These are phyloP conservation scores for Coniosporium tulheliwenetii DNA, from an alignment of 2,329 filamentous ascomycete species.

Conservation along the genomic window DNA sequence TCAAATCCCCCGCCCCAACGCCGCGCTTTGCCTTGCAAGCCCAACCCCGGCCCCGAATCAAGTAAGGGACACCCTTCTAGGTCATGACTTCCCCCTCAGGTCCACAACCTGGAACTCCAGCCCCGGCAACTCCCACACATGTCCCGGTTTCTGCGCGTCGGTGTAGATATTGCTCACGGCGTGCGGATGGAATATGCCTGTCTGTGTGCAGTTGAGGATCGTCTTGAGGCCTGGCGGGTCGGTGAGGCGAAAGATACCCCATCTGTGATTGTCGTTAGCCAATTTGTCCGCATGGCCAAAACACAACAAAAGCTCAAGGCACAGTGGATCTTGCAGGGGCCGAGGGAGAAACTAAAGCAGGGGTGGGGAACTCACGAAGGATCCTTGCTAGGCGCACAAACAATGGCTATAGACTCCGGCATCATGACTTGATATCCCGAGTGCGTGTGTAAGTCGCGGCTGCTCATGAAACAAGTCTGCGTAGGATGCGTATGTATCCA, in stretches of 20 bases:
- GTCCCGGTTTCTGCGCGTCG: conserved; percentile 44
- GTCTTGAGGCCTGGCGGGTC: conserved; percentile 80
- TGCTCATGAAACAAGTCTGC: conserved; percentile 97
- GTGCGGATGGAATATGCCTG: conserved; percentile 74
- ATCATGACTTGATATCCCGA: conserved; percentile 92
- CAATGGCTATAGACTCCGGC: conserved; percentile 89
- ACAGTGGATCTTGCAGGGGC: not conserved
- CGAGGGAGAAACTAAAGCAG: not conserved
- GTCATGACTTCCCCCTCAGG: conserved; percentile 22
- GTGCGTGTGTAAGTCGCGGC: conserved; percentile 83
- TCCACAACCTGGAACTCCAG: conserved; percentile 51
- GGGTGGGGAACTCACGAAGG: conserved; percentile 46
- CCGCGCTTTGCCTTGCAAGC: no score
- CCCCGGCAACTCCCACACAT: conserved; percentile 42
- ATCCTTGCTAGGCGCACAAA: conserved; percentile 72
- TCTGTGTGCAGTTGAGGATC: conserved; percentile 64
- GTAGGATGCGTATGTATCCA: conserved; percentile 98
- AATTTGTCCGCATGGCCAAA: not conserved
- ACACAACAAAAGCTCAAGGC: not conserved
- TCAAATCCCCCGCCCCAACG: no score
- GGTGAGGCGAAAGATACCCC: conserved; percentile 84
- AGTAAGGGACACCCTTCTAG: no score
- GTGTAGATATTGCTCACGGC: conserved; percentile 60
- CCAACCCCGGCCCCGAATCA: no score
- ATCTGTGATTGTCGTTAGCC: conserved; percentile 32